Conservation (phyloP, 176 grass and related monocot species). For the Guadua angustifolia region DNA sequence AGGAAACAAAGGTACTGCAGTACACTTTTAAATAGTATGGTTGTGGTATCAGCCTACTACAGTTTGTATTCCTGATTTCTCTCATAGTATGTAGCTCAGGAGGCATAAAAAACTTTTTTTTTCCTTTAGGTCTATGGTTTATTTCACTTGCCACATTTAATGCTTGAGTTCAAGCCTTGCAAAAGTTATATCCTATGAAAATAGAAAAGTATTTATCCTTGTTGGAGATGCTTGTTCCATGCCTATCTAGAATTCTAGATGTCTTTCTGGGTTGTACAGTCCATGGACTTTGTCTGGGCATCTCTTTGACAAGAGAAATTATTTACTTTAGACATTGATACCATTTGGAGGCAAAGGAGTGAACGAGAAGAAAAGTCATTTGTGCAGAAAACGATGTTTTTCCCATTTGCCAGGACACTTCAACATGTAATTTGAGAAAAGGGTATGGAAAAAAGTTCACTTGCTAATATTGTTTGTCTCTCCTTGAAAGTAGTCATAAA, state of each 20-base stretch:
- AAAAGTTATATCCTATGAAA: background rate
- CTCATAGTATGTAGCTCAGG: constrained; percentile 4
- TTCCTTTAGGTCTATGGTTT: background rate
- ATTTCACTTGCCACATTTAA: background rate
- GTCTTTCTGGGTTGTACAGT: background rate
- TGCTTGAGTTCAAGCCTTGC: background rate
- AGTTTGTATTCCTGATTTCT: background rate
- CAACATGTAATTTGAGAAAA: background rate
- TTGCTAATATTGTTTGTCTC: background rate
- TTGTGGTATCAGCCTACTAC: background rate
- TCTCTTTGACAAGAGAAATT: constrained; percentile 15
- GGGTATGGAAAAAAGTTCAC: background rate
- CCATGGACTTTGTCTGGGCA: background rate
- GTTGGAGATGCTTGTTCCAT: background rate
- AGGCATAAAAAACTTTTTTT: background rate
- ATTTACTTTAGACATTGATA: background rate
- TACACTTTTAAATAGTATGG: background rate
- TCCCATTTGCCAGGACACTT: background rate
- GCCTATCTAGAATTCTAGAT: constrained; percentile 11
- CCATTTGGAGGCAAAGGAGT: background rate
- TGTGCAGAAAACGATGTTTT: background rate
- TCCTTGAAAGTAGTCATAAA: background rate
- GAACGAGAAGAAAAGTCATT: background rate
- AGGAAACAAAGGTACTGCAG: background rate
- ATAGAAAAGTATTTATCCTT: background rate